phyloP scores from a whole-genome alignment of 345 rosid species.

The Erysimum cheiranthoides region DNA sequence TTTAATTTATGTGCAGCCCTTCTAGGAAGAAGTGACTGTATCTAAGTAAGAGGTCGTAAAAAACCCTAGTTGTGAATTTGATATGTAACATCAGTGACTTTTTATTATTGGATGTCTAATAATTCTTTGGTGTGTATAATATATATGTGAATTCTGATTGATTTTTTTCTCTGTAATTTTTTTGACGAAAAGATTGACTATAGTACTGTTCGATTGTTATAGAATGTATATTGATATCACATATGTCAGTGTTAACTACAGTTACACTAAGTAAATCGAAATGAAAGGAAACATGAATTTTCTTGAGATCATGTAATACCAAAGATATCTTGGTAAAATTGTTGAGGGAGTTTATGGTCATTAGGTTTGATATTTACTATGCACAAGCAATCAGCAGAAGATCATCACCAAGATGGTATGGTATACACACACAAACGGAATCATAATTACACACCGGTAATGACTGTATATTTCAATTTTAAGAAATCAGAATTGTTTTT shows the following conservation, averaged over 20 bases:
- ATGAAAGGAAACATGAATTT: background rate
- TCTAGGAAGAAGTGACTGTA: constrained; percentile 38
- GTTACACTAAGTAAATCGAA: background rate
- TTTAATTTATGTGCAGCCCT: constrained; percentile 39
- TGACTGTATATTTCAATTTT: too few relatives aligned
- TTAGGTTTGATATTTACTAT: too few relatives aligned
- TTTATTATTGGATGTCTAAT: constrained; percentile 24
- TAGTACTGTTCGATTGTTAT: background rate
- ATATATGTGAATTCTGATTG: constrained; percentile 2
- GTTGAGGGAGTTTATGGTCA: too few relatives aligned
- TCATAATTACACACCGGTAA: too few relatives aligned
- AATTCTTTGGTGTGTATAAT: constrained; percentile 33
- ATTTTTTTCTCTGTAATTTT: background rate
- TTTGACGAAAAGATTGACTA: background rate
- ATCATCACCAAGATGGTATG: too few relatives aligned
- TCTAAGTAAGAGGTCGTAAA: constrained; percentile 21
- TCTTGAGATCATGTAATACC: too few relatives aligned
- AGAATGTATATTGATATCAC: background rate
- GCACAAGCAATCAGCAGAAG: too few relatives aligned
- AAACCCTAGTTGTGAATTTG: constrained; percentile 26
- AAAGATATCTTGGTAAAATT: too few relatives aligned
- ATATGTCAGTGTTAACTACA: background rate
- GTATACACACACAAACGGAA: too few relatives aligned
- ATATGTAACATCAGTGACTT: constrained; percentile 37
- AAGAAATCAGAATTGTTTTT: background rate